These are phyloP conservation scores for Kernera saxatilis DNA, from an alignment of 345 rosid genomes.

Conservation along the genomic window DNA sequence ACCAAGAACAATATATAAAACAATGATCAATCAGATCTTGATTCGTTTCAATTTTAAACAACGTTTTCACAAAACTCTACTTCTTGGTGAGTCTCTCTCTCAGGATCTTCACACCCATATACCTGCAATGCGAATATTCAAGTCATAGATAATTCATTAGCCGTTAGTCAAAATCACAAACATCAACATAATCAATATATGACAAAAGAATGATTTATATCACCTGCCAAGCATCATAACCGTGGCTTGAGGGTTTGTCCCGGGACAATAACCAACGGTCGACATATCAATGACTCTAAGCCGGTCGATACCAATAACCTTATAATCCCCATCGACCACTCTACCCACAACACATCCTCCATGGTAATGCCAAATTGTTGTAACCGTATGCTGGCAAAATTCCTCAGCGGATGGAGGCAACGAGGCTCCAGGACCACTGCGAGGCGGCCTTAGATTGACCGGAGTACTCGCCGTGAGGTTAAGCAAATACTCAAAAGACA, in stretches of 20 bases:
- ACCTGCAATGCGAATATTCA: constrained; percentile 43
- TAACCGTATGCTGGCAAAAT: constrained; percentile 71
- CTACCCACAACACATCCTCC: constrained; percentile 82
- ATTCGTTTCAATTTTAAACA: neutral
- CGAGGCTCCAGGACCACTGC: constrained; percentile 40
- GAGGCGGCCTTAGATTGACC: constrained; percentile 61
- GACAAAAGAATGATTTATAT: neutral
- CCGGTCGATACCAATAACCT: constrained; percentile 54
- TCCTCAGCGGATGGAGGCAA: constrained; percentile 45
- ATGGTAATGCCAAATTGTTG: constrained; percentile 94
- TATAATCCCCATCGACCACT: constrained; percentile 68
- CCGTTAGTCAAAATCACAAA: neutral
- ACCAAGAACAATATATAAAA: neutral
- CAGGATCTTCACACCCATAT: constrained; percentile 82
- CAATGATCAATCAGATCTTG: neutral
- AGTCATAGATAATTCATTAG: neutral
- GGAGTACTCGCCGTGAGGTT: constrained; percentile 50
- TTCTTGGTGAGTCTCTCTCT: constrained; percentile 46
- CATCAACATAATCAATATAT: neutral
- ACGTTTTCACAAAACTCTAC: constrained; percentile 8
- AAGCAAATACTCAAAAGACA: constrained; percentile 37
- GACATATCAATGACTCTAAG: constrained; percentile 80
- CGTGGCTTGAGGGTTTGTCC: constrained; percentile 96
- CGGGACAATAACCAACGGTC: constrained; percentile 65
- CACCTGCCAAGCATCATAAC: constrained; percentile 99